Base-by-base conservation (phyloP, 2,329 filamentous ascomycete species). In the Trichoderma pleuroti region DNA sequence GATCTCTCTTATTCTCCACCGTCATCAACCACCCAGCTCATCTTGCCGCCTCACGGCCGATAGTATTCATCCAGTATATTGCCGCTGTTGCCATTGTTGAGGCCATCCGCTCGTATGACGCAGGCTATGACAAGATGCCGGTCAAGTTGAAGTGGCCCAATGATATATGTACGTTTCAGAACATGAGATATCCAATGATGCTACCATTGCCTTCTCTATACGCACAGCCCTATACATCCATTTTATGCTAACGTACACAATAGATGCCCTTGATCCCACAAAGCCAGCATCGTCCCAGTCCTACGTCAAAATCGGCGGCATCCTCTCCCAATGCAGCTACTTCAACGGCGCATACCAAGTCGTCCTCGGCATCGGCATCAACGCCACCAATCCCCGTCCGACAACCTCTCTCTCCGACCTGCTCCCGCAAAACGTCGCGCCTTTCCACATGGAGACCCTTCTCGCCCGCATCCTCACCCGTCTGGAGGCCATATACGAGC, bases 101-200 rank as follows among this genome's bases (percentile, higher is more conserved):
- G 72, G 95, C 93, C 0, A 90, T 98, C 73, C 91, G 92, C 73
- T 86, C 85, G 30, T 98, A 98, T 77, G 93, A 91, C 62, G 81
- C 81, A 3, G 93, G 91, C 9, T 98, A 97, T 80, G 85, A 88
- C 7, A 84, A 88, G 0, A 80, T 98, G 5, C 92, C 93, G 0
- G 86, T 99, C 52, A 94, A 92, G 78, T 82, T 99, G 36, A 99
- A 99, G 80, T 99, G 96, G 96, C 96, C 96, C 12, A 99, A 99
- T 76, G 96, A 99, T 78, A 93, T 99, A 68, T 95, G 89, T 90
- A 81, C 80, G 86, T 42, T 16, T 2, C 46, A 46, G 1, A 3
- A 36, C 21, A 52, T 21, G 46, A 52, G 46, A 14, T 24, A 10
- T 14, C 46, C 6, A 24, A 52, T 24, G 46, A 24, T 24, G 12